Percentiles rank a stretch among this genome's conserved stretches.
Evolutionary conservation across 768 basidiomycete species (phyloP).

Genomic region (Pulveroboletus ravenelii): DNA sequence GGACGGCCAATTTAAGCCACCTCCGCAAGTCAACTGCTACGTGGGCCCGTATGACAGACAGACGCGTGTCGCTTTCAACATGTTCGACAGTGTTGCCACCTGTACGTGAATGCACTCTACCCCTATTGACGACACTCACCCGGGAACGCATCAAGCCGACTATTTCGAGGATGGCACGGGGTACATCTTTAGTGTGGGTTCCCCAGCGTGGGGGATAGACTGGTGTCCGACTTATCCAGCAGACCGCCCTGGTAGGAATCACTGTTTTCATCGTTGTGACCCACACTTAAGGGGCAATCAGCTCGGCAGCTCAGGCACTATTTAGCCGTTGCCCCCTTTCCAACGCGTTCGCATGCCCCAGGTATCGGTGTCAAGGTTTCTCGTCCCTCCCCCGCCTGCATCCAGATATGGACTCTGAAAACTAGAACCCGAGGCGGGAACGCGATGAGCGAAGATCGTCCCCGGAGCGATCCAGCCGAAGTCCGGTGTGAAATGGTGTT

Average conservation of each 20-base stretch:
- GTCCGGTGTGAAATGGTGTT: conserved; percentile 82
- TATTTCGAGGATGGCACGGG: conserved; percentile 55
- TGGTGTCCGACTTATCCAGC: conserved; percentile 82
- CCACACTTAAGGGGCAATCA: conserved; percentile 22
- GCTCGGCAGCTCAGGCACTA: conserved; percentile 65
- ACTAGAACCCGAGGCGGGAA: conserved; percentile 15
- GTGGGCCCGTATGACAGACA: conserved; percentile 64
- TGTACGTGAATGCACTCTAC: conserved; percentile 48
- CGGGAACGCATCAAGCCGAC: conserved; percentile 42
- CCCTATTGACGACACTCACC: neutral
- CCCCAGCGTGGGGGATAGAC: conserved; percentile 85
- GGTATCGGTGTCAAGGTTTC: conserved; percentile 56
- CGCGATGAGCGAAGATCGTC: conserved; percentile 24
- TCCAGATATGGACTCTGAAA: conserved; percentile 81
- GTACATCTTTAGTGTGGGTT: conserved; percentile 81
- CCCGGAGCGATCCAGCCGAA: conserved; percentile 15
- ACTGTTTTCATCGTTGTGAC: neutral
- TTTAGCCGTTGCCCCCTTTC: conserved; percentile 76
- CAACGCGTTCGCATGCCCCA: conserved; percentile 59
- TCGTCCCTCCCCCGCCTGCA: conserved; percentile 56
- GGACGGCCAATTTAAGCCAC: conserved; percentile 45
- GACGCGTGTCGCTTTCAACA: conserved; percentile 41
- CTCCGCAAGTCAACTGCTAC: conserved; percentile 54
- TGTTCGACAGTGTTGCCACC: conserved; percentile 55
- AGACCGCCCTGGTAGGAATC: conserved; percentile 47